Percentiles rank a stretch among this genome's conserved stretches.
These are phyloP conservation scores for Tylopilus subfusipes DNA, from an alignment of 768 basidiomycete species.

Conservation along the genomic window DNA sequence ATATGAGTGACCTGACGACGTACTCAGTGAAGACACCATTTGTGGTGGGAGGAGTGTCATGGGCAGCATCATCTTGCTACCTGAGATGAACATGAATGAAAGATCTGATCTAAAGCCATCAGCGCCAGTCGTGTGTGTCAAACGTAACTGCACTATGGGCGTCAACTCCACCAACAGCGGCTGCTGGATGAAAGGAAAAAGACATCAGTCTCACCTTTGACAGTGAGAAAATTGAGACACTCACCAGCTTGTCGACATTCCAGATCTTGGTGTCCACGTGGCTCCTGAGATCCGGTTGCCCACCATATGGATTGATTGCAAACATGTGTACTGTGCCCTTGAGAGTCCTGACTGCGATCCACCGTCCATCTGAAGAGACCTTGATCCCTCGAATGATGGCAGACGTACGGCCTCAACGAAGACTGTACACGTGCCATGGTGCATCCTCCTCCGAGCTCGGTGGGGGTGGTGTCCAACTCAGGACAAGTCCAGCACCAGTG, in stretches of 20 bases:
- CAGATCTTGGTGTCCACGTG: slow-evolving; percentile 57
- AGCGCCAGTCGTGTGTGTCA: slow-evolving; percentile 26
- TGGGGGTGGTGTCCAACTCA: neutral
- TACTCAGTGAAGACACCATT: slow-evolving; percentile 23
- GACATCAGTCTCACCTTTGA: neutral
- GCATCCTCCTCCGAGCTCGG: slow-evolving; percentile 13
- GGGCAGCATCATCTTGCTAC: slow-evolving; percentile 34
- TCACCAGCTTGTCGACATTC: slow-evolving; percentile 49
- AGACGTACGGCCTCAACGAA: slow-evolving; percentile 66
- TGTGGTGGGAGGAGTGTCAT: slow-evolving; percentile 36
- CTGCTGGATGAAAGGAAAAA: slow-evolving; percentile 36
- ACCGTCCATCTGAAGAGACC: slow-evolving; percentile 50
- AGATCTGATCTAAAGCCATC: slow-evolving; percentile 39
- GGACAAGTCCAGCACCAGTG: neutral
- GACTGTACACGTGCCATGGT: slow-evolving; percentile 61
- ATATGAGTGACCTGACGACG: slow-evolving; percentile 29
- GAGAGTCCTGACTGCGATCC: slow-evolving; percentile 64
- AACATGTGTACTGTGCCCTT: slow-evolving; percentile 71
- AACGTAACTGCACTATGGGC: slow-evolving; percentile 55
- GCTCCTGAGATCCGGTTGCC: slow-evolving; percentile 57
- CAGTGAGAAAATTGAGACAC: slow-evolving; percentile 7
- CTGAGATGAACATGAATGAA: slow-evolving; percentile 52
- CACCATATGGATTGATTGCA: slow-evolving; percentile 73
- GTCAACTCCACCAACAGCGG: slow-evolving; percentile 50
- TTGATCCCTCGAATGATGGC: slow-evolving; percentile 55